Base-by-base conservation (phyloP, 805 yeast species). In the Groenewaldozyma tartarivorans region DNA sequence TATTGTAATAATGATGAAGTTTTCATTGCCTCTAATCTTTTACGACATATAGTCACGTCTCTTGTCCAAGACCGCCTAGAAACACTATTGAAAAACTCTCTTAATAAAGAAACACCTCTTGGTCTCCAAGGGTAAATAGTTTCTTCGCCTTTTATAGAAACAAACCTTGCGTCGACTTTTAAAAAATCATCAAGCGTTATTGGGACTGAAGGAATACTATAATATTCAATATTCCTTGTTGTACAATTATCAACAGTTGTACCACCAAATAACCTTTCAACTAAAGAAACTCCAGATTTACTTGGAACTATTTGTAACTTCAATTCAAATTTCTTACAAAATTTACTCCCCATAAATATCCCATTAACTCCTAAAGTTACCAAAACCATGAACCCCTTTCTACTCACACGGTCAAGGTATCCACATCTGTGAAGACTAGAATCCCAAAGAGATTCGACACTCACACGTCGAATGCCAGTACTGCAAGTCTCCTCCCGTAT, bases 21-120 rank as follows among this genome's bases (percentile, higher is more conserved):
- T 24, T 24, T 24, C n/a, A n/a, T n/a, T n/a, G n/a, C n/a, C 13
- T 24, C 29, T 9, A 24, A 13, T 24, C 13, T 7, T 9, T 9
- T 7, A 24, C 11, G 13, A 13, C 29, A 24, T 24, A 9, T 7
- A 9, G 13, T 13, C 11, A 7, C 7, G 29, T 24, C 29, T 24
- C 29, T 7, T 24, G 29, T 24, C 13, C 29, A 13, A 9, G 7
- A 13, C 29, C 13, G 29, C 13, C 13, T 24, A 13, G 13, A 13
- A 9, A 24, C 7, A 32, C 19, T 11, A 13, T 31, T 7, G 29
- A 31, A 36, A 20, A 18, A 39, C 35, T 41, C 44, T 16, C 46
- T 37, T 19, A 46, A 9, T 7, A 44, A 15, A 5, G 47, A 44
- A n/a, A 44, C 40, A 17, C 47, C 47, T 16, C 47, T 18, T n/a